Evolutionary conservation across 805 yeast genomes (phyloP), one percentile per base, ranked within the genome.

Genomic region (Zygosaccharomyces kombuchaensis): DNA sequence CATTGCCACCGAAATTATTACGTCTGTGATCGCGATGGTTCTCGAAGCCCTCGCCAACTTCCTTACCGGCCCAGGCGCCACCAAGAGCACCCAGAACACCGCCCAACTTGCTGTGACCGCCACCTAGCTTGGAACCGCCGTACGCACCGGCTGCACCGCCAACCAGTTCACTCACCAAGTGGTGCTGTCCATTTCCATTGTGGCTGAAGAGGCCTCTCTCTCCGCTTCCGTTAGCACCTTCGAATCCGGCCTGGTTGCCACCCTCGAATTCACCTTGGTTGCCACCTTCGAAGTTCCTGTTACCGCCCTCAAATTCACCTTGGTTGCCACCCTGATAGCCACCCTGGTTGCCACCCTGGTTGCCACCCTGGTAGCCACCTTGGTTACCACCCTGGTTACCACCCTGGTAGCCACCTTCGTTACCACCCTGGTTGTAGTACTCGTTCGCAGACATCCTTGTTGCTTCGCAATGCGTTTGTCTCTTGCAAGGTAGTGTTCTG

Each of bases 131-230:
- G 22, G 71, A 63, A 51, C 81, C 81, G 56, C 75, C 79, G 52
- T 62, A 69, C 14, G 77, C 81, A 60, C 81, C 81, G 35, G 75
- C 77, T 46, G 72, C 71, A 51, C 77, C 80, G 56, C 82, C 81
- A 12, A 68, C 64, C 22, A 76, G 58, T 23, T 74, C 67, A 17
- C 78, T 62, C 43, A 40, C 21, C 19, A 40, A 23, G 10, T 40
- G 43, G 36, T 40, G 43, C 17, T 40, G 36, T 4, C 16, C 16
- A 14, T 13, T 19, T 19, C 21, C 32, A 13, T 29, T 10, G 32
- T 13, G 5, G 14, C 32, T n/a, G 16, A 29, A 29, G 5, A 29
- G 32, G 12, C 32, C 32, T n/a, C 32, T 29, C 14, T 29, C 32
- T 6, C 32, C 32, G 14, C 16, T 13, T 61, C 74, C 67, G 44